Base-by-base conservation (phyloP, 1,139 yeast genomes). In the Debaryomyces sp. region DNA sequence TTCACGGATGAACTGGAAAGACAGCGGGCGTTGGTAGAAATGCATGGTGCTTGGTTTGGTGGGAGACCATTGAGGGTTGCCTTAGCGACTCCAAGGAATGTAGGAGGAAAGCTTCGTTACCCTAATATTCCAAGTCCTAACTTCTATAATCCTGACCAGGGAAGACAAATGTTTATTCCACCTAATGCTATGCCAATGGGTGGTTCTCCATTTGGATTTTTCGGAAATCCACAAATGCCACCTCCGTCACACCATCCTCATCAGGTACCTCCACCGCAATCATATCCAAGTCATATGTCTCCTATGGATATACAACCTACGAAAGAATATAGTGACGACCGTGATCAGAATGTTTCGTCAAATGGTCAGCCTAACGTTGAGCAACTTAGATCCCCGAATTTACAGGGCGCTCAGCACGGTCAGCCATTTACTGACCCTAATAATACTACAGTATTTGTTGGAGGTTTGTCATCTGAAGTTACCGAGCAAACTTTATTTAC, bases 391-490 rank as follows among this genome's bases (percentile, higher is more conserved):
- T 21, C 43, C 4, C 37, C 36, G 7, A 17, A 29, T 9, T 18
- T 41, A 18, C 21, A n/a, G 21, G 29, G 36, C 23, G 18, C 6
- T 29, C 43, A 41, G n/a, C 56, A 50, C 6, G 53, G 47, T 23
- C 83, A 81, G 53, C 65, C 67, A 29, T 86, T 73, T 61, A 76
- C 86, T 37, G 96, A 90, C 61, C 91, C 92, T 17, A 84, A 80
- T 62, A 91, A 90, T 64, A 89, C 97, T 10, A 91, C 97, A 0
- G 96, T 91, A n/a, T 91, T 91, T 65, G 94, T 91, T 21, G 97
- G 97, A 23, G 97, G 97, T 0, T 71, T 91, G 43, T 84, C 94
- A 7, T 75, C 85, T 18, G 84, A 85, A 45, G 91, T 89, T 24
- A 76, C 83, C 13, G 97, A 90, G 61, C 87, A 84, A 45, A 89